These are phyloP conservation scores for Pythium angustatum DNA, from an alignment of 352 stramenopile species.

Conservation along the genomic window DNA sequence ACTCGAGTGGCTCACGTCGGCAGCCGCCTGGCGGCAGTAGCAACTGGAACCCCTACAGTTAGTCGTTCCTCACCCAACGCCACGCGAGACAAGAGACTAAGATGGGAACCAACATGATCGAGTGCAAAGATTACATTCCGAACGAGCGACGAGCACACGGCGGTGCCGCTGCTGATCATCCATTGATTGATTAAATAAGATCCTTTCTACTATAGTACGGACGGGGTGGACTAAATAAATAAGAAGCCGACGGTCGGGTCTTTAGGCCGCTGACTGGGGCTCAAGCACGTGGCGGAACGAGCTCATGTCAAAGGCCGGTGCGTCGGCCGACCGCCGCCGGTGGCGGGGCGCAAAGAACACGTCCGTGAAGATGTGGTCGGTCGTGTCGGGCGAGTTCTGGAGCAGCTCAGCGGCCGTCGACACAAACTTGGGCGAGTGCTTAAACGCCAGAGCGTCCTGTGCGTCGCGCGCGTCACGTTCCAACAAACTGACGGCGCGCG, in stretches of 20 bases:
- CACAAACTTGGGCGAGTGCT: slow-evolving; percentile 13
- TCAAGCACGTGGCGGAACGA: slow-evolving; percentile 46
- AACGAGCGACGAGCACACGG: too few species aligned
- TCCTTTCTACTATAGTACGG: not conserved
- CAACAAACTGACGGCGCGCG: slow-evolving; percentile 14
- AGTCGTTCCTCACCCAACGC: too few species aligned
- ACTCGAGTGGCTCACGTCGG: slow-evolving; percentile 30
- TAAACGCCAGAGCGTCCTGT: slow-evolving; percentile 25
- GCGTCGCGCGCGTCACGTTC: slow-evolving; percentile 21
- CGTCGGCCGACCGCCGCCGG: slow-evolving; percentile 23
- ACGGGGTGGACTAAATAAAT: slow-evolving; percentile 14
- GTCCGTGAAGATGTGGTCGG: slow-evolving; percentile 25
- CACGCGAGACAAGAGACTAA: not conserved
- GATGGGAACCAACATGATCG: not conserved
- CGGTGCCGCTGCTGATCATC: too few species aligned
- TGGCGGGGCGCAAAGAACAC: slow-evolving; percentile 16
- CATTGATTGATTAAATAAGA: not conserved
- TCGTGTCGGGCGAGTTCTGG: slow-evolving; percentile 42
- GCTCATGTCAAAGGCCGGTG: slow-evolving; percentile 44
- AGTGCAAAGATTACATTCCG: too few species aligned
- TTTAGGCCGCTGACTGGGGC: slow-evolving; percentile 12
- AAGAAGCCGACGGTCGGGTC: not conserved
- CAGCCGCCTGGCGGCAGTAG: slow-evolving; percentile 64
- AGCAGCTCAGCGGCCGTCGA: slow-evolving; percentile 34
- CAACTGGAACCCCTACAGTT: slow-evolving; percentile 60